A percentile compares a stretch with the other conserved stretches of the same genome.
phyloP scores from a whole-genome alignment of 1,284 basidiomycete genomes.

The Marasmius sp. region DNA sequence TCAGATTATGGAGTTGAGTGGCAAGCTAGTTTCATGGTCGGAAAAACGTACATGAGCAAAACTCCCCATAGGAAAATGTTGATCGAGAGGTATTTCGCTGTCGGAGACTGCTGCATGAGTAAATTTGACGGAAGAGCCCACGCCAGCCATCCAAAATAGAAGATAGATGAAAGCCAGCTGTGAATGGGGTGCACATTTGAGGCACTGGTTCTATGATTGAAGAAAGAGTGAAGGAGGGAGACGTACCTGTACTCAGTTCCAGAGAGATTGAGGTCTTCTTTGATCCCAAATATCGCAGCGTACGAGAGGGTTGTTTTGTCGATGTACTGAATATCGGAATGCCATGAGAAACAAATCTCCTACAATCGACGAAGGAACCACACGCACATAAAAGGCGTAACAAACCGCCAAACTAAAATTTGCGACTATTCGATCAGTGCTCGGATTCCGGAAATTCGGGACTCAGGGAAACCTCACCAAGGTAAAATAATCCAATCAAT shows the following conservation, averaged over 20 bases:
- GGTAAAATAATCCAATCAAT: conserved; percentile 18
- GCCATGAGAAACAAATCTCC: neutral
- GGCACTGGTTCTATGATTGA: neutral
- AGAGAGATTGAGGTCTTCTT: conserved; percentile 15
- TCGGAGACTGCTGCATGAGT: conserved; percentile 39
- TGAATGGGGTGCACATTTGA: neutral
- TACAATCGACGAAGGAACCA: neutral
- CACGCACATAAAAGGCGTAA: conserved; percentile 16
- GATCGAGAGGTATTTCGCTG: conserved; percentile 38
- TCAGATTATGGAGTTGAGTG: too few species aligned
- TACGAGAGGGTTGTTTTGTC: conserved; percentile 31
- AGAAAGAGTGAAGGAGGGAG: neutral
- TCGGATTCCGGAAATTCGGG: neutral
- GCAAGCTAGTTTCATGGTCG: too few species aligned
- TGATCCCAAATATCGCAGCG: conserved; percentile 22
- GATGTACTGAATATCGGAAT: conserved; percentile 9
- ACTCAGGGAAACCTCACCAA: conserved; percentile 15
- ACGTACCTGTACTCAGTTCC: conserved; percentile 19
- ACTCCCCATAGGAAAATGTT: conserved; percentile 45
- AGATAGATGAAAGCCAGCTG: conserved; percentile 31
- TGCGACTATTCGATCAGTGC: neutral
- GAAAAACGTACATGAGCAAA: conserved; percentile 28
- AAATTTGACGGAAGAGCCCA: conserved; percentile 44
- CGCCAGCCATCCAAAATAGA: conserved; percentile 33
- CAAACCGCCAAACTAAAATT: conserved; percentile 12